Evolutionary conservation across 306 rosid genomes (phyloP), one percentile per base, ranked within the genome.

Genomic region (Vicia villosa): DNA sequence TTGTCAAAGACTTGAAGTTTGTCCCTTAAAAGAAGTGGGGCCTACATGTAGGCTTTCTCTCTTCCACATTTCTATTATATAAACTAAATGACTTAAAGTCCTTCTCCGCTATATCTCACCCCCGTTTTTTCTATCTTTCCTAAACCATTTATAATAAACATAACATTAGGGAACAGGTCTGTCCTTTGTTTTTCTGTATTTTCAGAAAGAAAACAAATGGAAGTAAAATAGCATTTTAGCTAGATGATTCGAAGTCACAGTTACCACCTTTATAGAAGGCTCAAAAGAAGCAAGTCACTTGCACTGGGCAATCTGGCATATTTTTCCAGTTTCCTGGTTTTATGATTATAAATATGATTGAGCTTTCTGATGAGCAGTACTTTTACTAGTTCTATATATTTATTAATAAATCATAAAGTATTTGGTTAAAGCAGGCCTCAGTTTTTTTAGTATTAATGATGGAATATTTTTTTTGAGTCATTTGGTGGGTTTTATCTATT

Each of bases 401-500:
- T 10, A 4, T 26, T 42, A 70, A 61, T 46, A 55, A 43, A 41
- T 42, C 74, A 61, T 46, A 55, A 43, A 41, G 5, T 38, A 45
- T n/a, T 10, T 8, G 41, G 73, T 56, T 40, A 47, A 32, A 63
- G 41, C 32, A 37, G 70, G 15, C 45, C 55, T 37, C 8, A 19
- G n/a, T 41, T 21, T 67, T 73, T 63, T n/a, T 47, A 16, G 16
- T 51, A 49, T 73, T 51, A 20, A 32, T 36, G 50, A 55, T 51
- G 26, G 42, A 32, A 42, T 70, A 63, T 57, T 69, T 51, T 60
- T 38, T 19, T 51, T 6, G 13, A 54, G 30, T 26, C 22, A 16
- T 67, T 21, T 32, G 55, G 63, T 56, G 61, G 24, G 11, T 75
- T 22, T 76, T 49, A 56, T 40, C 66, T 16, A 24, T 68, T 54